Evolutionary conservation across 2,329 filamentous ascomycete species (phyloP).

Genomic region (Colletotrichum costaricense): DNA sequence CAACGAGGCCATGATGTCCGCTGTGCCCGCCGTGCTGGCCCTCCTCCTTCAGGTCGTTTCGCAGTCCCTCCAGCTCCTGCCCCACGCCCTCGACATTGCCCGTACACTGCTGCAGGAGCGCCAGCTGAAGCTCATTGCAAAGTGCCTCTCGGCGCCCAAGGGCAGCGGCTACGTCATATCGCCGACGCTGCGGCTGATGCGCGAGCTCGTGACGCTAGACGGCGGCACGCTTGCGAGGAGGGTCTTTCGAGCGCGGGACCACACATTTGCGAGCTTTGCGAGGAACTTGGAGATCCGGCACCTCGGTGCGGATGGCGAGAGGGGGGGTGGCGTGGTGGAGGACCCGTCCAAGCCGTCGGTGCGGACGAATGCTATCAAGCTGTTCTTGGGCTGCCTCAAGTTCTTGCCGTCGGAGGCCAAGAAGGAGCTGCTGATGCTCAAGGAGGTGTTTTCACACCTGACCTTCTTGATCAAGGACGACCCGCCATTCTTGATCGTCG

Average conservation of each 20-base stretch:
- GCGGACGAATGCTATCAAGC: conserved; percentile 83
- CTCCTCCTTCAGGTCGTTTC: conserved; percentile 85
- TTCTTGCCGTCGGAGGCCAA: conserved; percentile 83
- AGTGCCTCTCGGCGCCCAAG: conserved; percentile 82
- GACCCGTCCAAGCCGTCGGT: conserved; percentile 80
- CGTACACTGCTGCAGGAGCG: conserved; percentile 84
- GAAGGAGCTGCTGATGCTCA: conserved; percentile 82
- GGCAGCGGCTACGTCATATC: conserved; percentile 90
- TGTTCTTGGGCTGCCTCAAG: conserved; percentile 82
- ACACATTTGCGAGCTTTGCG: conserved; percentile 82
- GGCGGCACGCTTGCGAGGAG: conserved; percentile 83
- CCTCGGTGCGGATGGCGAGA: conserved; percentile 47
- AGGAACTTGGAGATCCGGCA: conserved; percentile 82
- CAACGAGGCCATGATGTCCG: conserved; percentile 83
- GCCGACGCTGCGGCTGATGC: conserved; percentile 85
- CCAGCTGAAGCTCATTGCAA: conserved; percentile 83
- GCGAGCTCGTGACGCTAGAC: conserved; percentile 87
- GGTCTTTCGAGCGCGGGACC: conserved; percentile 81
- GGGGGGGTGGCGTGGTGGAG: conserved; percentile 62
- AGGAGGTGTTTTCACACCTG: conserved; percentile 84
- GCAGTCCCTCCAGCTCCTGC: conserved; percentile 76
- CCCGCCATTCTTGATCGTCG: conserved; percentile 77
- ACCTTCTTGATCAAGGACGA: conserved; percentile 84
- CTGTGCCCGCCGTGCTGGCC: conserved; percentile 83
- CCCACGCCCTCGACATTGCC: conserved; percentile 82